phyloP scores from a whole-genome alignment of 441 rosid species.

The Erodium moschatum region DNA sequence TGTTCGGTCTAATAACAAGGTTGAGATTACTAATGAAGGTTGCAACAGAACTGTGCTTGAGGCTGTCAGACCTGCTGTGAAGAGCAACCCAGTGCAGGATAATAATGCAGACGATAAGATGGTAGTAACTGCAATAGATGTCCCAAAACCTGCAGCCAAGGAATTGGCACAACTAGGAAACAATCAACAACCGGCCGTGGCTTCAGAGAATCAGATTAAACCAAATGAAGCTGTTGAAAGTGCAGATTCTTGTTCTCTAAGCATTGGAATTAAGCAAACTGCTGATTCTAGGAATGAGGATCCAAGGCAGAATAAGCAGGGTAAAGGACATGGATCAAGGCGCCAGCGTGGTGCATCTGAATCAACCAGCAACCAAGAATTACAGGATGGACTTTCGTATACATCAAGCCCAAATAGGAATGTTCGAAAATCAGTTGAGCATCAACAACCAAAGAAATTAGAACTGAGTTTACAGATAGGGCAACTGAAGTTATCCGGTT shows the following conservation, averaged over 20 bases:
- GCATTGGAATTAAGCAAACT: slow-evolving; percentile 23
- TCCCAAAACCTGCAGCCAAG: slow-evolving; percentile 79
- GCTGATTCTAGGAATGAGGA: slow-evolving; percentile 40
- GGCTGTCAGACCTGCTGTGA: slow-evolving; percentile 27
- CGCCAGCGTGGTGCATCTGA: slow-evolving; percentile 51
- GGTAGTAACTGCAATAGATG: slow-evolving; percentile 81
- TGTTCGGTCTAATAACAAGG: slow-evolving; percentile 48
- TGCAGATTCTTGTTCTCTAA: neutral
- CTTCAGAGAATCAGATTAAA: too few species aligned
- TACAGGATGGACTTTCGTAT: slow-evolving; percentile 27
- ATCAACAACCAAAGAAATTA: slow-evolving; percentile 34
- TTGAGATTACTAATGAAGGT: slow-evolving; percentile 45
- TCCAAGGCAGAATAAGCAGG: slow-evolving; percentile 46
- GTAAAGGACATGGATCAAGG: slow-evolving; percentile 63
- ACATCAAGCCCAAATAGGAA: slow-evolving; percentile 29
- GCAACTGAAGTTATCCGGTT: slow-evolving; percentile 37
- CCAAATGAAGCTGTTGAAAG: neutral
- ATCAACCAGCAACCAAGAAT: slow-evolving; percentile 27
- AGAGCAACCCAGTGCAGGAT: slow-evolving; percentile 44
- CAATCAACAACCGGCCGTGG: slow-evolving; percentile 27
- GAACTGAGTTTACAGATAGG: slow-evolving; percentile 33
- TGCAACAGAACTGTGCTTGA: slow-evolving; percentile 36
- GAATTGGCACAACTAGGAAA: slow-evolving; percentile 71
- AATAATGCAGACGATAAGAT: slow-evolving; percentile 61
- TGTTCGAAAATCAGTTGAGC: slow-evolving; percentile 33